These are phyloP conservation scores for Beauveria caledonica DNA, from an alignment of 2,329 filamentous ascomycete species.

Conservation along the genomic window DNA sequence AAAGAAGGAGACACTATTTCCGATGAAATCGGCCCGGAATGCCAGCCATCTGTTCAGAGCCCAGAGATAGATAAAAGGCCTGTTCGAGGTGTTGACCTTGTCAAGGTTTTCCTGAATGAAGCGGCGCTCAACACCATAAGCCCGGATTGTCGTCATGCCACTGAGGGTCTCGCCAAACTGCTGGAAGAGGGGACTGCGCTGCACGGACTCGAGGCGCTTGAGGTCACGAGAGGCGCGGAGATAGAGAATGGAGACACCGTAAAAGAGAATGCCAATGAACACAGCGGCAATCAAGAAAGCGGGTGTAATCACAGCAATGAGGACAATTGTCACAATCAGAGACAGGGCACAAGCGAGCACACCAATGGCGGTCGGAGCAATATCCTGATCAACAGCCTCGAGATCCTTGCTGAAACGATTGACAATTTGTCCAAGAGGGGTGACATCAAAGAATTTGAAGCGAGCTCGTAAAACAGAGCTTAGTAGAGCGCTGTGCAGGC, in stretches of 20 bases:
- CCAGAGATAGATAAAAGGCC: constrained; percentile 95
- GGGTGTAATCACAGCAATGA: constrained; percentile 86
- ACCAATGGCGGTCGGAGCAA: constrained; percentile 81
- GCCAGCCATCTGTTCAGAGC: constrained; percentile 94
- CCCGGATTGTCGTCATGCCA: constrained; percentile 92
- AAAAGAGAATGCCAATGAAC: constrained; percentile 78
- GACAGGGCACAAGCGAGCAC: constrained; percentile 56
- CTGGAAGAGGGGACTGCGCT: constrained; percentile 91
- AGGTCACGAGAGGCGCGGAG: constrained; percentile 88
- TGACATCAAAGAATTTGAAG: constrained; percentile 97
- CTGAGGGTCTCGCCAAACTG: constrained; percentile 94
- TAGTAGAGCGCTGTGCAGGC: constrained; percentile 73
- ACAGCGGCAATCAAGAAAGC: constrained; percentile 79
- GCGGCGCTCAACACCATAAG: constrained; percentile 86
- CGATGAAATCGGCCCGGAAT: constrained; percentile 82
- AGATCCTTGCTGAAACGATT: constrained; percentile 98
- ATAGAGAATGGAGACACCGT: constrained; percentile 79
- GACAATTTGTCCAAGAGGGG: constrained; percentile 91
- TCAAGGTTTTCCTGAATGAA: constrained; percentile 88
- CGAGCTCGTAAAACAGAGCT: constrained; percentile 75
- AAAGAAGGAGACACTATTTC: constrained; percentile 88
- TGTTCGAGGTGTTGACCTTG: constrained; percentile 82
- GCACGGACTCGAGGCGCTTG: constrained; percentile 88
- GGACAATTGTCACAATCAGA: constrained; percentile 73
- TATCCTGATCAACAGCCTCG: constrained; percentile 89